Percentiles rank a stretch among this genome's conserved stretches.
phyloP scores from a whole-genome alignment of 2,329 filamentous ascomycete species.

The Penicillium sp. region DNA sequence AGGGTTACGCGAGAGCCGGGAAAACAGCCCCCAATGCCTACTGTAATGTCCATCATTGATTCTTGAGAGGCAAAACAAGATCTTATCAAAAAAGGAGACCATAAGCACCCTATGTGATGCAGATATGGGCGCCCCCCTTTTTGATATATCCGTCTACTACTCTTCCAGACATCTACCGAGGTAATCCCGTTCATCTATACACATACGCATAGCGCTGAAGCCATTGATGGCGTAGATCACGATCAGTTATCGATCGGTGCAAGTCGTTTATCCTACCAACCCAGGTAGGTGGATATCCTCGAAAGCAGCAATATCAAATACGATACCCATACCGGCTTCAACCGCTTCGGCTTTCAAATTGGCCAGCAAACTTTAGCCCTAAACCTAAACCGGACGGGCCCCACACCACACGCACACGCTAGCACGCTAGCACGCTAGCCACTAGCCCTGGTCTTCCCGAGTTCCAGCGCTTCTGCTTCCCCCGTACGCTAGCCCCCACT shows the following conservation, averaged over 20 bases:
- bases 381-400: background rate
- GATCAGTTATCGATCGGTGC: background rate
- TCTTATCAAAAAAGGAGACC: background rate
- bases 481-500: conserved; percentile 35
- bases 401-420: background rate
- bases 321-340: conserved; percentile 1
- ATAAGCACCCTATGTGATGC: background rate
- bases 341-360: conserved; percentile 1
- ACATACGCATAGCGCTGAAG: no score
- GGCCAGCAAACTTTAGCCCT: background rate
- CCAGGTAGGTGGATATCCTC: background rate
- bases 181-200: background rate
- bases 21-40: background rate
- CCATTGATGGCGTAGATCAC: no score
- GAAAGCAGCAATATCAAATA: background rate
- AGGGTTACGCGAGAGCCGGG: conserved; percentile 7
- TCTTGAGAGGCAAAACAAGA: background rate
- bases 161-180: background rate
- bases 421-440: conserved; percentile 2
- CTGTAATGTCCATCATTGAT: background rate
- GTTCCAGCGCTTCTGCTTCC: conserved; percentile 31
- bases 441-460: conserved; percentile 28
- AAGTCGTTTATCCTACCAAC: background rate
- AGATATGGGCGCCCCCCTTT: background rate
- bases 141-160: background rate